Conservation (phyloP, 106 monocot genomes). For the Narthecium ossifragum region DNA sequence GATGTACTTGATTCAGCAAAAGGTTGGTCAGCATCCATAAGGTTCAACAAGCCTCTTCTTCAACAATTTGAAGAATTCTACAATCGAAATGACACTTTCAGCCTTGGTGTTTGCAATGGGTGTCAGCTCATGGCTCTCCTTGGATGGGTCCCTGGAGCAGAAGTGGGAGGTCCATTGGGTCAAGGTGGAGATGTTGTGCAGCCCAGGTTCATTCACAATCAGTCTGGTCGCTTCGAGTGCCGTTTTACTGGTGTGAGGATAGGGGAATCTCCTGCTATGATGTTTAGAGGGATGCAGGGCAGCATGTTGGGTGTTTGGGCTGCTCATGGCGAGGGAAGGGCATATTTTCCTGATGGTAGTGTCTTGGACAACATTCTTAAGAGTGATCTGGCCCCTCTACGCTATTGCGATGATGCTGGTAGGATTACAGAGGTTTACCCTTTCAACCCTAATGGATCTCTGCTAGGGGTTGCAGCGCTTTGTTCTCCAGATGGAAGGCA, state of each 20-base stretch:
- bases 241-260: slow-evolving; percentile 75
- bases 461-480: slow-evolving; percentile 76
- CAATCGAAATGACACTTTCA: slow-evolving; percentile 72
- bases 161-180: slow-evolving; percentile 29
- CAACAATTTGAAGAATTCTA: slow-evolving; percentile 74
- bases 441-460: slow-evolving; percentile 95
- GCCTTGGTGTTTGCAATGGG: slow-evolving; percentile 94
- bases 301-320: slow-evolving; percentile 89
- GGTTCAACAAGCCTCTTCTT: slow-evolving; percentile 64
- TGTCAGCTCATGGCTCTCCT: slow-evolving; percentile 98
- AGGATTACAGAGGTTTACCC: slow-evolving; percentile 69
- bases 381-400: slow-evolving; percentile 59
- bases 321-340: slow-evolving; percentile 90
- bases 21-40: slow-evolving; percentile 93
- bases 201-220: slow-evolving; percentile 94
- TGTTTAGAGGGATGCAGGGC: slow-evolving; percentile 95
- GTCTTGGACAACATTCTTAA: slow-evolving; percentile 36
- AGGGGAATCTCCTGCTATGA: slow-evolving; percentile 67
- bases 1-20: slow-evolving; percentile 93
- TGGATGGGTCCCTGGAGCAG: slow-evolving; percentile 80
- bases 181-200: slow-evolving; percentile 47
- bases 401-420: slow-evolving; percentile 83
- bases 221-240: slow-evolving; percentile 88
- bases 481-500: slow-evolving; percentile 94
- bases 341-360: slow-evolving; percentile 62